These are phyloP conservation scores for Citrus maxima DNA, from an alignment of 345 rosid genomes.

Conservation along the genomic window DNA sequence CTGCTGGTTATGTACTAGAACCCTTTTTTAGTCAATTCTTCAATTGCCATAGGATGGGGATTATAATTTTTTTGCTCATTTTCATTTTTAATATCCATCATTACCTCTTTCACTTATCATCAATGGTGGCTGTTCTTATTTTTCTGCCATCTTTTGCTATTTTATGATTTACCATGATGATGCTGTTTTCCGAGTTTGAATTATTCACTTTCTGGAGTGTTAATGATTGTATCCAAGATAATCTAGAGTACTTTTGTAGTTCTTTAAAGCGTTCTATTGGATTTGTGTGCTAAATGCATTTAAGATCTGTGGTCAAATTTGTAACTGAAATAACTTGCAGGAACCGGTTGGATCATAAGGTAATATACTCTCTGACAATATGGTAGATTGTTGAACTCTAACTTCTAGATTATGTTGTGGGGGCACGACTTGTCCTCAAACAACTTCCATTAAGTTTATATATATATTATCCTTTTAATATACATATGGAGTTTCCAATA, in stretches of 20 bases:
- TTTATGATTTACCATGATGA: background rate
- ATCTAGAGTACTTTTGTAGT: background rate
- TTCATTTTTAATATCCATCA: background rate
- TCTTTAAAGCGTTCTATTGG: background rate
- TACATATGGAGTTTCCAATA: background rate
- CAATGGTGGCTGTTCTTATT: background rate
- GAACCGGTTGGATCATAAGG: background rate
- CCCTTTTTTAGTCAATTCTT: background rate
- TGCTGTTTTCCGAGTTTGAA: background rate
- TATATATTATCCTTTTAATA: background rate
- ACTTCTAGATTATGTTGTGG: background rate
- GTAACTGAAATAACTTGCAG: background rate
- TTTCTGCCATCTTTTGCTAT: background rate
- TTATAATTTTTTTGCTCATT: background rate
- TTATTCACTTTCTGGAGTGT: background rate
- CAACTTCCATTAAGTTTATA: background rate
- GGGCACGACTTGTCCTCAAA: background rate
- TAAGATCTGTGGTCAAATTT: background rate
- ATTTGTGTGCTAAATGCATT: background rate
- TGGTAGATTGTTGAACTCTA: background rate
- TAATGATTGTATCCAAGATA: background rate
- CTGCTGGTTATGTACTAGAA: slow-evolving; percentile 22
- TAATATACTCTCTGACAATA: background rate
- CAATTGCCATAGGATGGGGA: background rate
- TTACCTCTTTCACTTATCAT: slow-evolving; percentile 4